Conservation (phyloP, 768 basidiomycete species). For the Rhizopogon roseolus region DNA sequence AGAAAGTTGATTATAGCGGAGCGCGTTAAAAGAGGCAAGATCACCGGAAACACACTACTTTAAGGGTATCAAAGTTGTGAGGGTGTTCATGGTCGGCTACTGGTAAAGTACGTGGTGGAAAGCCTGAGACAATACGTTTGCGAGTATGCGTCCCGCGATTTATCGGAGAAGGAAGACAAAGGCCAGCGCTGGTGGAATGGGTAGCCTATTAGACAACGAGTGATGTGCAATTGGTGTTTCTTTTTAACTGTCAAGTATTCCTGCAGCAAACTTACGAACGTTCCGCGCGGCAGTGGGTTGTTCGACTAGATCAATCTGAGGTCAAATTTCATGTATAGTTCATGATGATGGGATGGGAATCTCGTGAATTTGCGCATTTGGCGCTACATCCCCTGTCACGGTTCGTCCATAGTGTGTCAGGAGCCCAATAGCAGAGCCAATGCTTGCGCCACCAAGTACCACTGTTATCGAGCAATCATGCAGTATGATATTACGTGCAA, state of each 20-base stretch:
- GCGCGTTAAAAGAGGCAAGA: too few relatives aligned
- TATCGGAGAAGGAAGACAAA: conserved; percentile 64
- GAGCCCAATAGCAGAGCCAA: conserved; percentile 60
- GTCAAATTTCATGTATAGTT: not conserved
- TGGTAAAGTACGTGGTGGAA: conserved; percentile 42
- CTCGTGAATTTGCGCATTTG: conserved; percentile 33
- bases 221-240: conserved; percentile 5
- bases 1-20: conserved; percentile 33
- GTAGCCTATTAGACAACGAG: not conserved
- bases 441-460: conserved; percentile 64
- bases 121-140: conserved; percentile 32
- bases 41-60: conserved; percentile 56
- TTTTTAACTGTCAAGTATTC: not conserved
- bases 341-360: conserved; percentile 11
- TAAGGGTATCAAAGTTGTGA: conserved; percentile 50
- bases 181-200: conserved; percentile 22
- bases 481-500: not conserved
- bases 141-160: conserved; percentile 55
- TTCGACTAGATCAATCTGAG: not conserved
- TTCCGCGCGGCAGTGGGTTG: not conserved
- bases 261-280: not conserved
- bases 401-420: conserved; percentile 51
- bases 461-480: conserved; percentile 35
- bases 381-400: conserved; percentile 50
- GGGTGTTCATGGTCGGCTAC: conserved; percentile 83